These are phyloP conservation scores for Crithidia thermophila DNA, from an alignment of 208 protist species.

Conservation along the genomic window DNA sequence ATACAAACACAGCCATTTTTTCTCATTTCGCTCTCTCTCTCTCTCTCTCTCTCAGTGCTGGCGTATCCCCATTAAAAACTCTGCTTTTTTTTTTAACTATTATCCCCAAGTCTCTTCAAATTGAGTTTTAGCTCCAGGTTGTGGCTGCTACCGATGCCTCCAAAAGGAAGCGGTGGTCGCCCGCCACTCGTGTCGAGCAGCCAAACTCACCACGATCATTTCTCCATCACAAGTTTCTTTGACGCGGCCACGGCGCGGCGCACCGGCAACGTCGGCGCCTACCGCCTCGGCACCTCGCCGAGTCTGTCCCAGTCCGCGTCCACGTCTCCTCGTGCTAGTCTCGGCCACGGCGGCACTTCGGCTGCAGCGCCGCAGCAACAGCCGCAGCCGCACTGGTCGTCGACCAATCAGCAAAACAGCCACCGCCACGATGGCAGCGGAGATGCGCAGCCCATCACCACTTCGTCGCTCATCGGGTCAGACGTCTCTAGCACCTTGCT, in stretches of 20 bases:
- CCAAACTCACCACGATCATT: constrained; percentile 17
- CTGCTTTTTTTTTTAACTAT: no score
- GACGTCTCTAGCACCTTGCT: constrained; percentile 42
- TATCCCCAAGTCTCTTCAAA: no score
- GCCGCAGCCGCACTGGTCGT: constrained; percentile 17
- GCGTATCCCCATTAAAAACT: no score
- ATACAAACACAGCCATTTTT: no score
- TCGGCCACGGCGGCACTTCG: constrained; percentile 1
- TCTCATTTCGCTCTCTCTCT: no score
- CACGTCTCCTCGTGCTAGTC: neutral
- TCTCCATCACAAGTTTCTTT: constrained; percentile 54
- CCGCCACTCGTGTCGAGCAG: constrained; percentile 4
- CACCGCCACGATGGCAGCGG: neutral
- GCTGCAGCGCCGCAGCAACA: neutral
- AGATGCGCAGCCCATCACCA: neutral
- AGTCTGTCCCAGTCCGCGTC: neutral
- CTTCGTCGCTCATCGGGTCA: neutral
- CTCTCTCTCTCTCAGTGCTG: no score
- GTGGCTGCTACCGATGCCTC: constrained; percentile 11
- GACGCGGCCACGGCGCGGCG: constrained; percentile 38
- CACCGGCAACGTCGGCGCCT: constrained; percentile 7
- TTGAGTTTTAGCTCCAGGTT: no score
- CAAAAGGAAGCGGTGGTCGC: constrained; percentile 8
- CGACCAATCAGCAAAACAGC: neutral
- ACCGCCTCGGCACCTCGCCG: constrained; percentile 13